phyloP scores from a whole-genome alignment of 2,329 filamentous ascomycete species.

The Pyrenophora tritici-repentis region DNA sequence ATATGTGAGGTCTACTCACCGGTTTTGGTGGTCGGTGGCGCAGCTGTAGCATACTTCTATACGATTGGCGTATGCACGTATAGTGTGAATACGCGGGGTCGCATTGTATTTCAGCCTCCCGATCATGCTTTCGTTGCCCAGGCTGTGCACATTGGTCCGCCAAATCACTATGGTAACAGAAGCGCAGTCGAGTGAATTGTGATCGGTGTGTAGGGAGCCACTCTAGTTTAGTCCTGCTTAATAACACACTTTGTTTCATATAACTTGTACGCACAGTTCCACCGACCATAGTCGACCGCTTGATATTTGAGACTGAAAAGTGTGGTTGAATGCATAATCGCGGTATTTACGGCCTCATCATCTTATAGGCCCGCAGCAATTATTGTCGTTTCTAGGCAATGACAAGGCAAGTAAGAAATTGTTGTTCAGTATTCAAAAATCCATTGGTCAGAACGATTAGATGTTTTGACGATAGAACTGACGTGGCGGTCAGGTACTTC shows the following conservation, averaged over 20 bases:
- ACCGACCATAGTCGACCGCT: too few species aligned
- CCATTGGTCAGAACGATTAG: neutral
- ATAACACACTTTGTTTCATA: too few species aligned
- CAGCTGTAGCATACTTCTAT: neutral
- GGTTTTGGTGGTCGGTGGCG: neutral
- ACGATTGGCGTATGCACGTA: constrained; percentile 6
- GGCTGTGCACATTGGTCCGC: neutral
- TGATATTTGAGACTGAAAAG: too few species aligned
- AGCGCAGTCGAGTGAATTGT: neutral
- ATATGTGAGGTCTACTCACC: neutral
- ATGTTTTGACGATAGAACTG: neutral
- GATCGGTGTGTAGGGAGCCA: too few species aligned
- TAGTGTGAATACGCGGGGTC: constrained; percentile 3
- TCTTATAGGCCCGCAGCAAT: neutral
- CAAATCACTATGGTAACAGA: constrained; percentile 1
- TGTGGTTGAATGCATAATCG: too few species aligned
- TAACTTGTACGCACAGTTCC: too few species aligned
- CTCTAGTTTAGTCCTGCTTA: neutral
- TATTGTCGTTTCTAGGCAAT: too few species aligned
- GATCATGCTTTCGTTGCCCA: neutral
- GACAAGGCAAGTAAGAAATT: too few species aligned
- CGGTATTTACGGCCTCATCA: neutral
- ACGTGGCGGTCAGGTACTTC: constrained; percentile 5
- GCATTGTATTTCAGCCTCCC: neutral
- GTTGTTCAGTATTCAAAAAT: too few species aligned